Conservation (phyloP, 2,329 filamentous ascomycete genomes). For the Alternaria infectoria region DNA sequence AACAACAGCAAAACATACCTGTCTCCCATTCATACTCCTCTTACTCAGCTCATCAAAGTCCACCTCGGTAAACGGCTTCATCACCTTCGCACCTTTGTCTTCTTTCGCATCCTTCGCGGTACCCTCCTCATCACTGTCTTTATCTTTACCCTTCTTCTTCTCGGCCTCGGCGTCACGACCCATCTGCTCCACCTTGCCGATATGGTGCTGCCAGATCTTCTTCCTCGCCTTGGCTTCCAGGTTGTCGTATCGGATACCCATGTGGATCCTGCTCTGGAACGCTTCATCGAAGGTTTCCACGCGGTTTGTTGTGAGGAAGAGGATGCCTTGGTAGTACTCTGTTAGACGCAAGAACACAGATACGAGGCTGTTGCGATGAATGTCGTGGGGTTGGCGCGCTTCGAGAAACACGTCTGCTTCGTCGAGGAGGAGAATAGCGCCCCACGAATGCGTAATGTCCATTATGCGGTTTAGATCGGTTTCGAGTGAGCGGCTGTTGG, state of each 20-base stretch:
- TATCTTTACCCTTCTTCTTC: conserved; percentile 38
- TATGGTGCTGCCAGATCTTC: conserved; percentile 83
- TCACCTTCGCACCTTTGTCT: neutral
- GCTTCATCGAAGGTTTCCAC: conserved; percentile 90
- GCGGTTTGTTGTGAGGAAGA: conserved; percentile 89
- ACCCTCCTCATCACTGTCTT: neutral
- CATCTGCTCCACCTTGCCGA: conserved; percentile 69
- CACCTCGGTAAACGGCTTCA: conserved; percentile 65
- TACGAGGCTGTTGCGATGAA: conserved; percentile 84
- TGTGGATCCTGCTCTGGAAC: conserved; percentile 82
- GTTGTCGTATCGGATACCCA: conserved; percentile 80
- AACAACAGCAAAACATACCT: conserved; percentile 54
- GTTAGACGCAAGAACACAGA: conserved; percentile 85
- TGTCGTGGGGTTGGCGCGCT: conserved; percentile 80
- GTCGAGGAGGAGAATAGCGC: conserved; percentile 82
- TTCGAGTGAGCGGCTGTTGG: conserved; percentile 76
- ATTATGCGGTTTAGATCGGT: conserved; percentile 81
- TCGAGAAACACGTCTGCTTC: conserved; percentile 71
- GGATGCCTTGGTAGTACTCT: conserved; percentile 90
- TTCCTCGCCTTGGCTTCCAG: conserved; percentile 75
- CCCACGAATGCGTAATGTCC: conserved; percentile 85
- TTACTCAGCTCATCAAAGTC: conserved; percentile 72
- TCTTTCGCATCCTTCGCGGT: neutral
- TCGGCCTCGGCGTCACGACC: conserved; percentile 63
- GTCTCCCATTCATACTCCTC: conserved; percentile 72